Percentiles rank a stretch among this genome's conserved stretches.
Conservation (phyloP, 371 early-diverging fungal genomes). For the Polyrhizophydium stewartii region DNA sequence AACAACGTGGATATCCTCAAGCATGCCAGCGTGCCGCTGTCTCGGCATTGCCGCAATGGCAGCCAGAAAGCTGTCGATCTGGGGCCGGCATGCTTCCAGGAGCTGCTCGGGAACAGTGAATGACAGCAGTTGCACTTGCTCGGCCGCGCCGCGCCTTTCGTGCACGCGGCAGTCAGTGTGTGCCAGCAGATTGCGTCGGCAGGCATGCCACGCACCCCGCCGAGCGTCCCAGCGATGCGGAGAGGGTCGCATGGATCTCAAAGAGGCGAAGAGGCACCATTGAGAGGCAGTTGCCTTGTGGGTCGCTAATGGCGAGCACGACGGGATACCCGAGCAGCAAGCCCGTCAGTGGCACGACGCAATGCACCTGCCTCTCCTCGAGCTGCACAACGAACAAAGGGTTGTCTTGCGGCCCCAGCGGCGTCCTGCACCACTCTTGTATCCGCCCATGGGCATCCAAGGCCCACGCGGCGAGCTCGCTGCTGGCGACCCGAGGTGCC, state of each 20-base stretch:
- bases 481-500: neutral
- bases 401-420: neutral
- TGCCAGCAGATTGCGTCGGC: no score
- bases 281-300: neutral
- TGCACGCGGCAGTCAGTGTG: no score
- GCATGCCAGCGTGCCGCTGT: no score
- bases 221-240: no score
- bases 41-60: no score
- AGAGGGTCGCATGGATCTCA: neutral
- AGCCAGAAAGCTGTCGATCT: no score
- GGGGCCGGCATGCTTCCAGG: no score
- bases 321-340: conserved; percentile 2
- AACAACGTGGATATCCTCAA: no score
- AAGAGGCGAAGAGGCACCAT: neutral
- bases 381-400: neutral
- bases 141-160: no score
- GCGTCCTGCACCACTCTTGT: neutral
- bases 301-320: neutral
- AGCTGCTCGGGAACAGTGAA: neutral
- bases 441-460: neutral
- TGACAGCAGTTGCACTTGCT: neutral
- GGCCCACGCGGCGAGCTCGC: neutral
- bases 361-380: neutral
- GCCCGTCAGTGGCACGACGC: neutral
- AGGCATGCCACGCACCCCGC: no score